These are phyloP conservation scores for Fermentozyma sake DNA, from an alignment of 1,139 yeast species.

Conservation along the genomic window DNA sequence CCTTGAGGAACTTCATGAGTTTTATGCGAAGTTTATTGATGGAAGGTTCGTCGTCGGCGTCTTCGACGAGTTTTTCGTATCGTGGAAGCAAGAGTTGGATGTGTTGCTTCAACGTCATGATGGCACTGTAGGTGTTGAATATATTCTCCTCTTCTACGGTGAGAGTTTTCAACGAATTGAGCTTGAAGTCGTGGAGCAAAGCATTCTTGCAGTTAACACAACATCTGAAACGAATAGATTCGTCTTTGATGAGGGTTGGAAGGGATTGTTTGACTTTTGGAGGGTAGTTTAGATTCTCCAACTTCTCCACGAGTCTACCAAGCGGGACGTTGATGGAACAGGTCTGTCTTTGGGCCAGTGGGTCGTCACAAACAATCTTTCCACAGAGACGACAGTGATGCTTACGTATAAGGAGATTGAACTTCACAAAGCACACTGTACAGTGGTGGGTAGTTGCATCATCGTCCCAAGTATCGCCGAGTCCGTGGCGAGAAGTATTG, in stretches of 20 bases:
- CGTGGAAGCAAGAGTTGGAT: conserved; percentile 28
- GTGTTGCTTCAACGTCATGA: conserved; percentile 31
- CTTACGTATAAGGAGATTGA: conserved; percentile 60
- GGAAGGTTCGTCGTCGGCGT: conserved; percentile 9
- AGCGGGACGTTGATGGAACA: conserved; percentile 77
- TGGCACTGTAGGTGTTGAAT: conserved; percentile 27
- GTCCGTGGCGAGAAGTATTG: no score
- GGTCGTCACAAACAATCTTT: conserved; percentile 69
- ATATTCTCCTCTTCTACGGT: conserved; percentile 16
- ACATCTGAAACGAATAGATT: conserved; percentile 33
- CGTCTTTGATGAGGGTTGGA: conserved; percentile 11
- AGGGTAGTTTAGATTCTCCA: conserved; percentile 36
- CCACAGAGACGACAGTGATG: conserved; percentile 94
- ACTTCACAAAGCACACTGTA: conserved; percentile 55
- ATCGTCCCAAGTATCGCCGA: conserved; percentile 57
- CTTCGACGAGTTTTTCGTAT: conserved; percentile 16
- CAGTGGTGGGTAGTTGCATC: conserved; percentile 53
- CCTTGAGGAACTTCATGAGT: conserved; percentile 28
- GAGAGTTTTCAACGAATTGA: conserved; percentile 36
- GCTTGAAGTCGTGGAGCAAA: conserved; percentile 54
- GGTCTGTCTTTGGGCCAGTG: conserved; percentile 24
- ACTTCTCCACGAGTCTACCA: conserved; percentile 38
- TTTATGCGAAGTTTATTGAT: conserved; percentile 23
- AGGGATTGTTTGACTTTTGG: conserved; percentile 21
- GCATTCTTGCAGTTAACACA: conserved; percentile 67